Evolutionary conservation across 441 rosid genomes (phyloP).

Genomic region (Brassica hybrid): DNA sequence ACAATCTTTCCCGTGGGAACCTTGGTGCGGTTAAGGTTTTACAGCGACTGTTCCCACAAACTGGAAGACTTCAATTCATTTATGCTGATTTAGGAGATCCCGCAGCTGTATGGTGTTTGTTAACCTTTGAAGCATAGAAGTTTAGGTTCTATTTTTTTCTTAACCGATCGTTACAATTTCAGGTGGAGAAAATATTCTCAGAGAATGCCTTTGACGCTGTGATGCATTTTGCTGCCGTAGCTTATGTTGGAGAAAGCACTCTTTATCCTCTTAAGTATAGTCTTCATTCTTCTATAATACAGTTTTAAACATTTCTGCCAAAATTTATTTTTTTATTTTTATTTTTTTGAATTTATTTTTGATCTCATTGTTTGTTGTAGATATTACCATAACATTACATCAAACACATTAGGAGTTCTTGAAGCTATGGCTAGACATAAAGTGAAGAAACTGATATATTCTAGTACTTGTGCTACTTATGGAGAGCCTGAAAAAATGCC

Average conservation of each 20-base stretch:
- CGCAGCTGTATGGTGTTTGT: slow-evolving; percentile 58
- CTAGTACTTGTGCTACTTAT: slow-evolving; percentile 71
- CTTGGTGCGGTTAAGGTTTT: slow-evolving; percentile 82
- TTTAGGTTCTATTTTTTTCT: slow-evolving; percentile 9
- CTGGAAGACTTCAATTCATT: slow-evolving; percentile 91
- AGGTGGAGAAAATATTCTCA: slow-evolving; percentile 58
- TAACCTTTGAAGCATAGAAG: background rate
- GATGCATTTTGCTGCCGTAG: slow-evolving; percentile 73
- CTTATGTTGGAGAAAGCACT: too few relatives aligned
- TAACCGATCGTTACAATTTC: slow-evolving; percentile 22
- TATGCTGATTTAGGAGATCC: slow-evolving; percentile 89
- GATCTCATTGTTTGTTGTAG: slow-evolving; percentile 26
- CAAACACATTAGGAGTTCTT: slow-evolving; percentile 59
- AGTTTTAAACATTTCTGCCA: background rate
- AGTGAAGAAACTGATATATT: slow-evolving; percentile 61
- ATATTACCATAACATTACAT: slow-evolving; percentile 69
- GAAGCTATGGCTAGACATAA: slow-evolving; percentile 66
- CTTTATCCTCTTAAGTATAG: too few relatives aligned
- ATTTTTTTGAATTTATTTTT: too few relatives aligned
- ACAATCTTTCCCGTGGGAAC: slow-evolving; percentile 96
- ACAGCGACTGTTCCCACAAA: slow-evolving; percentile 80
- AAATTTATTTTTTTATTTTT: too few relatives aligned
- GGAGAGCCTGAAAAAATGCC: slow-evolving; percentile 74
- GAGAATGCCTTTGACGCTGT: slow-evolving; percentile 69
- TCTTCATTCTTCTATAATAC: background rate